Percentiles rank a stretch among this genome's conserved stretches.
Conservation (phyloP, 306 rosid species). For the Prunus kanzakura region DNA sequence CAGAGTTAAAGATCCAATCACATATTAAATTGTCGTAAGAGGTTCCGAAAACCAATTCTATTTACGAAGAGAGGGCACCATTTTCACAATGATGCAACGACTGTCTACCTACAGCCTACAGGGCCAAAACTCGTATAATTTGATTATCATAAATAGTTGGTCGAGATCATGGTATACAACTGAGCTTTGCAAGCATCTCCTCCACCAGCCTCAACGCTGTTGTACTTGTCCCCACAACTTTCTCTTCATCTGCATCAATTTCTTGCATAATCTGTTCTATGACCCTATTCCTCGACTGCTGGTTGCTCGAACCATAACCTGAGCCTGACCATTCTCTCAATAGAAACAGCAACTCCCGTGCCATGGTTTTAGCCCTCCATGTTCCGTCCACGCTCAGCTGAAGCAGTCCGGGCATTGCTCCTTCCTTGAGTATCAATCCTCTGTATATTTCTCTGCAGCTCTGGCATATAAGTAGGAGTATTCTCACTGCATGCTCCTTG, state of each 20-base stretch:
- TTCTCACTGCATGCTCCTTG: conserved; percentile 64
- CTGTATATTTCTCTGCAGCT: conserved; percentile 74
- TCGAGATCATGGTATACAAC: neutral
- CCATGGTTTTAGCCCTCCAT: conserved; percentile 43
- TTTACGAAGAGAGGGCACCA: conserved; percentile 18
- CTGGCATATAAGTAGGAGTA: conserved; percentile 56
- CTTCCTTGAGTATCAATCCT: conserved; percentile 62
- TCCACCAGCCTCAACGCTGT: conserved; percentile 57
- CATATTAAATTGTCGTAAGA: too few relatives aligned
- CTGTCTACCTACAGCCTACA: neutral
- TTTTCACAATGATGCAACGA: neutral
- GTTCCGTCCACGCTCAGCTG: conserved; percentile 82
- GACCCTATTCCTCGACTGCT: conserved; percentile 37
- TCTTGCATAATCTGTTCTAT: conserved; percentile 63
- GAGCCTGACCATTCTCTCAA: conserved; percentile 60
- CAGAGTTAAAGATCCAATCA: too few relatives aligned
- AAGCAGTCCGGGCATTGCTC: conserved; percentile 84
- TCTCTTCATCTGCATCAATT: conserved; percentile 64
- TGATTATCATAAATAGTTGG: neutral
- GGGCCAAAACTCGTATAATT: neutral
- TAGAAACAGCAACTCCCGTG: conserved; percentile 57
- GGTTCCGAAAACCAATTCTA: conserved; percentile 22
- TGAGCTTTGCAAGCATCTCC: conserved; percentile 78
- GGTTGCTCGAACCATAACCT: conserved; percentile 32
- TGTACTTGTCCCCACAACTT: conserved; percentile 41